A percentile compares a stretch with the other conserved stretches of the same genome.
Conservation (phyloP, 163 green algal species). For the Dunaliella salina region DNA sequence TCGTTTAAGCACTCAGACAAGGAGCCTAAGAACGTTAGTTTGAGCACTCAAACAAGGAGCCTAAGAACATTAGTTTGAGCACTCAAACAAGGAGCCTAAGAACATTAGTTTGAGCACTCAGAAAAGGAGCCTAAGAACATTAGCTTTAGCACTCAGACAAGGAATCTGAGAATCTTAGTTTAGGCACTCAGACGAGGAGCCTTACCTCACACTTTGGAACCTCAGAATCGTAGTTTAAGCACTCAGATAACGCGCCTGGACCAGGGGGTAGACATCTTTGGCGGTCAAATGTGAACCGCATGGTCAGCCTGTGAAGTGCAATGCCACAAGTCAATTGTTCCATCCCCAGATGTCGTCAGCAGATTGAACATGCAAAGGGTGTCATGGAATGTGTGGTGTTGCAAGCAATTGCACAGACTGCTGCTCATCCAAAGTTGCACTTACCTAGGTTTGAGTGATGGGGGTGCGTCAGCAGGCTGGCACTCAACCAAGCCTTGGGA, state of each 20-base stretch:
- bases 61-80: not conserved
- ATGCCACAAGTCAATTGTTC: no score
- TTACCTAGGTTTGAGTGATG: slow-evolving; percentile 23
- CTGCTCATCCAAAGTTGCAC: not conserved
- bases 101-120: not conserved
- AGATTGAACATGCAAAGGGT: no score
- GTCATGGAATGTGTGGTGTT: no score
- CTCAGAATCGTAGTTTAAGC: slow-evolving; percentile 22
- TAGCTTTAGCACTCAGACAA: not conserved
- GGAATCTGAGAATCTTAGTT: not conserved
- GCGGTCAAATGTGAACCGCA: slow-evolving; percentile 29
- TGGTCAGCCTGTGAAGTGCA: slow-evolving; percentile 21
- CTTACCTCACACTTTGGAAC: slow-evolving; percentile 5
- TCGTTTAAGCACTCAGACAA: slow-evolving; percentile 38
- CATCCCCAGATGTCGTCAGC: no score
- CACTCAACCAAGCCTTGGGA: not conserved
- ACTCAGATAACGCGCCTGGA: slow-evolving; percentile 29
- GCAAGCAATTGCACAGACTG: no score
- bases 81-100: not conserved
- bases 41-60: not conserved
- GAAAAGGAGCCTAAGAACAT: not conserved
- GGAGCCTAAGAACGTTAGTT: not conserved
- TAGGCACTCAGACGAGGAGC: no score
- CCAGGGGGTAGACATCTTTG: slow-evolving; percentile 25
- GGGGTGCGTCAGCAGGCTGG: not conserved